Base-by-base conservation (phyloP, 2,329 filamentous ascomycete species). In the Pseudopithomyces chartarum region DNA sequence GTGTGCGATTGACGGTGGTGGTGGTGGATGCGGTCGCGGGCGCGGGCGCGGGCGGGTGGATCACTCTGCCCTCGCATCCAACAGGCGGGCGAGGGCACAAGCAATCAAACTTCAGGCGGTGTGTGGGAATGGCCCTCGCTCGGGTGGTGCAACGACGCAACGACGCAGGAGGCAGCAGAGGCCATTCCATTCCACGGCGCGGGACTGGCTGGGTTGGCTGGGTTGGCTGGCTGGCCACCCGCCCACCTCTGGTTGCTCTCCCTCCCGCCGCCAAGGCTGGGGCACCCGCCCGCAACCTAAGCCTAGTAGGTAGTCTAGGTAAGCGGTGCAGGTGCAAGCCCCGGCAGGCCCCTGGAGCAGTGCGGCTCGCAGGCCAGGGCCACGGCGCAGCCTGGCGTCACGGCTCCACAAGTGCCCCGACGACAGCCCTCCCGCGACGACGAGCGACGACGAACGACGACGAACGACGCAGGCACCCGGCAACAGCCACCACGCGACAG, bases 121-220 rank as follows among this genome's bases (percentile, higher is more conserved):
- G 50, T 52, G 50, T 52, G 32, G 40, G 26, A 29, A 29, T 29
- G 26, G n/a, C n/a, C 26, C 26, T 5, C 5, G 26, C 26, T 29
- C 26, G 26, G 52, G 68, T 67, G 47, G 63, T 61, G 62, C 64
- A 66, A 61, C 59, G 46, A 59, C 55, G 58, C 67, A 58, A 65
- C 61, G 26, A 29, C 26, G 26, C n/a, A n/a, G n/a, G n/a, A n/a
- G n/a, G n/a, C n/a, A n/a, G n/a, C n/a, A n/a, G n/a, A n/a, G n/a
- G n/a, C n/a, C n/a, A n/a, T n/a, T n/a, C n/a, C n/a, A n/a, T n/a
- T n/a, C n/a, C n/a, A n/a, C n/a, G n/a, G n/a, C n/a, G n/a, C n/a
- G n/a, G n/a, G n/a, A n/a, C n/a, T n/a, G n/a, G n/a, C n/a, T n/a
- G n/a, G n/a, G n/a, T n/a, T n/a, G n/a, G n/a, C n/a, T n/a, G n/a